A percentile compares a stretch with the other conserved stretches of the same genome.
phyloP scores from a whole-genome alignment of 805 yeast genomes.

The Ogataea sp. region DNA sequence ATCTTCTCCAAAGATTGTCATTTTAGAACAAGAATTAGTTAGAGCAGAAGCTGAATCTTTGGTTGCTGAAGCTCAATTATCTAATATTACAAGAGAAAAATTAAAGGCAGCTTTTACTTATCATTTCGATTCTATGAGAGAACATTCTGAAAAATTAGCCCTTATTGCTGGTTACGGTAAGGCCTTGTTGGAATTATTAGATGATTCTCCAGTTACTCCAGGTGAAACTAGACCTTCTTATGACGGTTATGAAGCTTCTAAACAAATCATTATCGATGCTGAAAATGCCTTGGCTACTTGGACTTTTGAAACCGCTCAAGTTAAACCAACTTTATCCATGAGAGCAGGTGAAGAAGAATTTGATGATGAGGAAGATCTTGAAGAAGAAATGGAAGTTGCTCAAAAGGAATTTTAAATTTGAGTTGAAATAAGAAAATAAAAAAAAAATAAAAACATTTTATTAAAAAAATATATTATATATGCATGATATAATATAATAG shows the following conservation, averaged over 20 bases:
- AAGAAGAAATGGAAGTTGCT: constrained; percentile 39
- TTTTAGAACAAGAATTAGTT: constrained; percentile 82
- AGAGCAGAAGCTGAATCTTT: constrained; percentile 88
- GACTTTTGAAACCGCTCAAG: constrained; percentile 79
- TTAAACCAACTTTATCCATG: constrained; percentile 72
- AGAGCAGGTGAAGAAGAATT: constrained; percentile 31
- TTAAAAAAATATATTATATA: too few relatives aligned
- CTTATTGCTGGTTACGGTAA: constrained; percentile 87
- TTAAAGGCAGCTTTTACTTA: constrained; percentile 77
- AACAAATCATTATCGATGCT: constrained; percentile 80
- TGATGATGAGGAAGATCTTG: constrained; percentile 50
- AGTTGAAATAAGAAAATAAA: background rate
- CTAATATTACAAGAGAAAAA: constrained; percentile 82
- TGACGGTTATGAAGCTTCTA: constrained; percentile 84
- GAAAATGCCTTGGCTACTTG: constrained; percentile 77
- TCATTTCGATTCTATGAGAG: constrained; percentile 80
- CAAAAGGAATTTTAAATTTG: constrained; percentile 28
- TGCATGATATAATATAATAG: too few relatives aligned
- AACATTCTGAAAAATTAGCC: constrained; percentile 79
- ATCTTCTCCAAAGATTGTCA: constrained; percentile 70
- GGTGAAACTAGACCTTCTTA: constrained; percentile 89
- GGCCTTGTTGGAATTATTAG: constrained; percentile 74
- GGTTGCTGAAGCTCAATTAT: constrained; percentile 87
- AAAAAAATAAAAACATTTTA: background rate
- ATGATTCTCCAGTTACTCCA: constrained; percentile 81